Evolutionary conservation across 1,284 basidiomycete species (phyloP).

Genomic region (Pseudozyma tsukubaensis): DNA sequence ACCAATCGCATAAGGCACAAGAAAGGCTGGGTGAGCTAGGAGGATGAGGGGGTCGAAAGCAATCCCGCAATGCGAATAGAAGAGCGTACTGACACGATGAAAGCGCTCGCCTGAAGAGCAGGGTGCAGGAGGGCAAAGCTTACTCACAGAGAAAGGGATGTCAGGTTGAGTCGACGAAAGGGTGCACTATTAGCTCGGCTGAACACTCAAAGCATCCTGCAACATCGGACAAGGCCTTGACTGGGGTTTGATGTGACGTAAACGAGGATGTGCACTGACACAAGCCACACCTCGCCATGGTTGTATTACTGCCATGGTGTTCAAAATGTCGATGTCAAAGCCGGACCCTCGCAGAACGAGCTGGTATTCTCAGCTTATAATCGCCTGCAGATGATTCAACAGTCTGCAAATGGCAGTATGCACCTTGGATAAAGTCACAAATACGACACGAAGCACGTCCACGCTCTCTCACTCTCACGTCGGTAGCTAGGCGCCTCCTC

Average conservation of each 20-base stretch:
- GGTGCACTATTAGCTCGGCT: too few relatives aligned
- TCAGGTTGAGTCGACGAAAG: too few relatives aligned
- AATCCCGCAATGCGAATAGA: too few relatives aligned
- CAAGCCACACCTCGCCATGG: conserved; percentile 3
- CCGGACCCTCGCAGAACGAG: not conserved
- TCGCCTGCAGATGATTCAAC: conserved; percentile 4
- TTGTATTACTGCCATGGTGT: conserved; percentile 13
- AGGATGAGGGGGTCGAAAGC: too few relatives aligned
- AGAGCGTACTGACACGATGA: too few relatives aligned
- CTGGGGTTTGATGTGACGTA: conserved; percentile 6
- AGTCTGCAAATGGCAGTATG: not conserved
- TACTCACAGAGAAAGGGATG: too few relatives aligned
- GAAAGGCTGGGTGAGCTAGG: too few relatives aligned
- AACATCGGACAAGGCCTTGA: not conserved
- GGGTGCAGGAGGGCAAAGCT: too few relatives aligned
- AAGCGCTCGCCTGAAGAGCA: too few relatives aligned
- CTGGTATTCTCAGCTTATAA: not conserved
- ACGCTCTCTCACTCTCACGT: conserved; percentile 13
- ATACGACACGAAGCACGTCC: conserved; percentile 34
- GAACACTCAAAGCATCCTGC: not conserved
- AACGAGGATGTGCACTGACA: not conserved
- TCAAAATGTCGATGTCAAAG: not conserved
- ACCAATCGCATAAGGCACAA: too few relatives aligned
- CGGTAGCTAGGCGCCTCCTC: not conserved
- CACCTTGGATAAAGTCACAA: conserved; percentile 17